Evolutionary conservation across 768 basidiomycete species (phyloP).

Genomic region (Infundibulicybe gibba): DNA sequence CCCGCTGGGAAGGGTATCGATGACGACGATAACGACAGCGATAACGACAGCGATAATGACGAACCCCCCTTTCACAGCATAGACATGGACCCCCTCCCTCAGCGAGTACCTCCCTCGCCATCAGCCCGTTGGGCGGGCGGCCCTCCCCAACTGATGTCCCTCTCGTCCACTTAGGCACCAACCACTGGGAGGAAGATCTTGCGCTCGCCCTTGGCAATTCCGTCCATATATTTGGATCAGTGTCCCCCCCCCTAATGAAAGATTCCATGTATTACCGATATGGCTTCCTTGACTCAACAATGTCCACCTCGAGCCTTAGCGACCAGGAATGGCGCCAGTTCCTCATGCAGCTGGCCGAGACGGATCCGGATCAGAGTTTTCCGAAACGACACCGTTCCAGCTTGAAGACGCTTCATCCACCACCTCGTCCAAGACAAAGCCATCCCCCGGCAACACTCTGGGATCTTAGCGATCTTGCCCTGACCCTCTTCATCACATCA

Average conservation of each 20-base stretch:
- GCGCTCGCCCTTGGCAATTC: neutral
- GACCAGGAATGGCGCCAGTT: slow-evolving; percentile 2
- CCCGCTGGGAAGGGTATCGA: neutral
- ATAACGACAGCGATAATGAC: neutral
- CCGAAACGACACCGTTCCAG: neutral
- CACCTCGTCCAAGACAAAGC: neutral
- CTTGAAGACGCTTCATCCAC: neutral
- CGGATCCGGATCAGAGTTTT: neutral
- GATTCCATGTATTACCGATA: neutral
- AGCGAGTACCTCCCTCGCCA: neutral
- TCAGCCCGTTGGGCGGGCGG: neutral
- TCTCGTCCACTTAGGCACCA: neutral
- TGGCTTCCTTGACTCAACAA: neutral
- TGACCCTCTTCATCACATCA: too few relatives aligned
- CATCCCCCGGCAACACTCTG: neutral
- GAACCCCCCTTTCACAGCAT: neutral
- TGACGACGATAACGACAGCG: slow-evolving; percentile 1
- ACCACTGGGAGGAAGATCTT: neutral
- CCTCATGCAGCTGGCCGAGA: neutral
- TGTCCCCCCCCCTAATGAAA: neutral
- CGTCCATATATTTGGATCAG: neutral
- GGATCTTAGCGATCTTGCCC: too few relatives aligned
- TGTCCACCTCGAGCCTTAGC: neutral
- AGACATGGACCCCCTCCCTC: too few relatives aligned
- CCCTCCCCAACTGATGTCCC: neutral